Evolutionary conservation across 768 basidiomycete genomes (phyloP).

Genomic region (Lactarius akahatsu): DNA sequence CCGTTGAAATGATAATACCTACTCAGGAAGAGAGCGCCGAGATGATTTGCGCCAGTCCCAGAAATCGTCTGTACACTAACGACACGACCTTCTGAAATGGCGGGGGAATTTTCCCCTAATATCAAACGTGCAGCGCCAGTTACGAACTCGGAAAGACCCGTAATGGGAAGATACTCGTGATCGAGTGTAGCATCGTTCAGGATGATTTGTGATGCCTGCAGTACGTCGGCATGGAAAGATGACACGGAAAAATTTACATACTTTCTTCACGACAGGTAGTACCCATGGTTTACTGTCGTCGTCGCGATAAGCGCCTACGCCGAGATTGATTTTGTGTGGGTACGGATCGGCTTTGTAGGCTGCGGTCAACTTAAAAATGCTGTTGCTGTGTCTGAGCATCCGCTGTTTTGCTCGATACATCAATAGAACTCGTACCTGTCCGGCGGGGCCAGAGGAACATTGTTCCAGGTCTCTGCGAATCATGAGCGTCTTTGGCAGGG

Average conservation of each 20-base stretch:
- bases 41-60: constrained; percentile 94
- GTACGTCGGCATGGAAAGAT: not conserved
- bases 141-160: constrained; percentile 82
- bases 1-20: constrained; percentile 74
- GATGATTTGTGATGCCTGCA: constrained; percentile 70
- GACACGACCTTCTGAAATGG: constrained; percentile 67
- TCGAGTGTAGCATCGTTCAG: constrained; percentile 71
- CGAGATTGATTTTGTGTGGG: constrained; percentile 83
- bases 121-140: constrained; percentile 80
- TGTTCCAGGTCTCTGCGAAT: constrained; percentile 64
- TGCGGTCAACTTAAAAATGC: constrained; percentile 89
- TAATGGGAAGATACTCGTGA: constrained; percentile 92
- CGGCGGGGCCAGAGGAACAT: constrained; percentile 79
- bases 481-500: constrained; percentile 18
- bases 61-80: constrained; percentile 91
- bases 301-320: constrained; percentile 92
- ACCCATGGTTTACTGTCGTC: constrained; percentile 88
- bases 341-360: constrained; percentile 80
- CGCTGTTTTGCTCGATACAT: not conserved
- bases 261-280: constrained; percentile 88
- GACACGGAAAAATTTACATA: constrained; percentile 33
- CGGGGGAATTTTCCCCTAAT: constrained; percentile 68
- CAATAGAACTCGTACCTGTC: constrained; percentile 57
- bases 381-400: constrained; percentile 35
- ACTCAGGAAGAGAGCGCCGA: constrained; percentile 84